phyloP scores from a whole-genome alignment of 805 yeast species.

The Candida awuae region DNA sequence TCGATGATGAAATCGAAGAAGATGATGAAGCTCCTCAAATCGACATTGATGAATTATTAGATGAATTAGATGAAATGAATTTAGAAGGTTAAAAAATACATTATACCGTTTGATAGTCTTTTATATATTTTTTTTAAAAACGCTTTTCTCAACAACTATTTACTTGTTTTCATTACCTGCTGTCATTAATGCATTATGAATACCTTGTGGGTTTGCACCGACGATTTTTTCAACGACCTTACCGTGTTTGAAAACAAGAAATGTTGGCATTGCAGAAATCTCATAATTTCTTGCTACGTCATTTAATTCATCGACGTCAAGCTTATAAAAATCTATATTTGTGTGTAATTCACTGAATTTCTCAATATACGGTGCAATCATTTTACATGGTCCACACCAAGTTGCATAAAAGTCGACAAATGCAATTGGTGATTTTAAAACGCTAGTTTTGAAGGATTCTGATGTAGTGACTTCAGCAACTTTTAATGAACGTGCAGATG shows the following conservation, averaged over 20 bases:
- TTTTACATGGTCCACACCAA: constrained; percentile 77
- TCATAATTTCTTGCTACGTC: constrained; percentile 57
- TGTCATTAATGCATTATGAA: constrained; percentile 20
- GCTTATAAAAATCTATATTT: constrained; percentile 54
- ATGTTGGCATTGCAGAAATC: constrained; percentile 72
- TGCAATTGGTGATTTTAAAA: constrained; percentile 34
- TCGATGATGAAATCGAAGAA: constrained; percentile 38
- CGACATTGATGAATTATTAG: constrained; percentile 85
- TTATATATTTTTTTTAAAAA: not conserved
- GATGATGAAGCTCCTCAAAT: constrained; percentile 85
- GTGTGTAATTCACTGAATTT: constrained; percentile 35
- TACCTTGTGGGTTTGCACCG: constrained; percentile 50
- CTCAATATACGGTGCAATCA: constrained; percentile 52
- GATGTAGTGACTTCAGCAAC: constrained; percentile 31
- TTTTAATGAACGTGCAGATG: not conserved
- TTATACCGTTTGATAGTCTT: not conserved
- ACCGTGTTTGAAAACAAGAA: constrained; percentile 54
- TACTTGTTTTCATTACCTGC: not conserved
- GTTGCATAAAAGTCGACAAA: constrained; percentile 62
- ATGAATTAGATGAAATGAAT: constrained; percentile 91
- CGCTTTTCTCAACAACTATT: not conserved
- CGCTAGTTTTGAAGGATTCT: constrained; percentile 30
- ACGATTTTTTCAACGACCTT: constrained; percentile 47
- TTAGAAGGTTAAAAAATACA: constrained; percentile 42
- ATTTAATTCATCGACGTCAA: constrained; percentile 52